A percentile compares a stretch with the other conserved stretches of the same genome.
phyloP scores from a whole-genome alignment of 345 rosid genomes.

The Linum lewisii region DNA sequence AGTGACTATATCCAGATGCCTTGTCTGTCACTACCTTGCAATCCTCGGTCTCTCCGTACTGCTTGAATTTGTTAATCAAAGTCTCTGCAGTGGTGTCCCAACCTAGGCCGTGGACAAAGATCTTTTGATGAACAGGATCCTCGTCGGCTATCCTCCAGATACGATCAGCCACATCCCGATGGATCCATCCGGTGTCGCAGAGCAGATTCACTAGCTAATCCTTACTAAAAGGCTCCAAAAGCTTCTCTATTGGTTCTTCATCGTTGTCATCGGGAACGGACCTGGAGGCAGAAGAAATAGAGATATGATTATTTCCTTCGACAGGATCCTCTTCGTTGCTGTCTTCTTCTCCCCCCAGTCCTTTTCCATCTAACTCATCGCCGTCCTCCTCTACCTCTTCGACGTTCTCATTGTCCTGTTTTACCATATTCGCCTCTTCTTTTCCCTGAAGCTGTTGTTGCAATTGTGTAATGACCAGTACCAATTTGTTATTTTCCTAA shows the following conservation, averaged over 20 bases:
- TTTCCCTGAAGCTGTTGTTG: too few species aligned
- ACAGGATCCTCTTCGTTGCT: constrained; percentile 9
- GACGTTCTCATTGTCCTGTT: too few species aligned
- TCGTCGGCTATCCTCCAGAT: constrained; percentile 46
- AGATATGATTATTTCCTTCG: constrained; percentile 11
- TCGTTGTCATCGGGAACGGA: constrained; percentile 27
- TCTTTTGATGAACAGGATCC: constrained; percentile 63
- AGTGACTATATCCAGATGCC: constrained; percentile 53
- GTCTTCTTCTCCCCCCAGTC: constrained; percentile 27
- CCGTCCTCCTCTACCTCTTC: constrained; percentile 19
- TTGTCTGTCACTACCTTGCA: constrained; percentile 65
- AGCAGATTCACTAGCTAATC: constrained; percentile 44
- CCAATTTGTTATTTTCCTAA: too few species aligned
- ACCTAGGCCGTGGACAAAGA: constrained; percentile 73
- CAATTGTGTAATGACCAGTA: too few species aligned
- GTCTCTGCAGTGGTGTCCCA: constrained; percentile 78
- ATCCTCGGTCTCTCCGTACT: constrained; percentile 70
- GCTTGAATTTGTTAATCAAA: constrained; percentile 39
- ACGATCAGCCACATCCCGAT: constrained; percentile 29
- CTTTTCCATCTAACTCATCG: constrained; percentile 33
- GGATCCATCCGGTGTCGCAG: constrained; percentile 43
- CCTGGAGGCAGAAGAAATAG: constrained; percentile 8
- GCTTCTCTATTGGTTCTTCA: constrained; percentile 55
- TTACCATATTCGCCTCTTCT: too few species aligned
- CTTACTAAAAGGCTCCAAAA: constrained; percentile 58